Conservation (phyloP, 768 basidiomycete species). For the Macrocybe gigantea region DNA sequence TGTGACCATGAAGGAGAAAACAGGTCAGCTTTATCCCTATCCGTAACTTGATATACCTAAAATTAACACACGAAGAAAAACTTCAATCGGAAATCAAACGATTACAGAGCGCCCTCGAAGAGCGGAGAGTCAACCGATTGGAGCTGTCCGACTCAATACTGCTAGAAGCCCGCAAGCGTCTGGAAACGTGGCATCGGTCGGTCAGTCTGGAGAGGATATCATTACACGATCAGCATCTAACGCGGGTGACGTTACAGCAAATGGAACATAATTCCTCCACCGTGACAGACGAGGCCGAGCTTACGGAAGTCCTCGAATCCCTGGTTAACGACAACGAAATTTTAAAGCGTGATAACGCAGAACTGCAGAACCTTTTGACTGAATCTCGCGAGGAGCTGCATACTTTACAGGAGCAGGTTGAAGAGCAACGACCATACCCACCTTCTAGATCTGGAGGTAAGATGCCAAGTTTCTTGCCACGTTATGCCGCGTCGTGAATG, state of each 20-base stretch:
- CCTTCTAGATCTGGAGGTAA: constrained; percentile 39
- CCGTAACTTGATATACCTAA: constrained; percentile 1
- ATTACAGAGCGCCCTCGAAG: constrained; percentile 59
- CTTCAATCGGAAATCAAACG: constrained; percentile 61
- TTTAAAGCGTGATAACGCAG: constrained; percentile 75
- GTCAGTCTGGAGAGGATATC: constrained; percentile 27
- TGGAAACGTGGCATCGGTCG: constrained; percentile 55
- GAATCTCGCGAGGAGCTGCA: constrained; percentile 77
- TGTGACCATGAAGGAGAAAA: constrained; percentile 59
- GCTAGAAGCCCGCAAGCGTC: constrained; percentile 55
- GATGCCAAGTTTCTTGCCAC: constrained; percentile 1
- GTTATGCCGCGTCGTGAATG: not conserved
- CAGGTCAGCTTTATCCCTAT: constrained; percentile 34
- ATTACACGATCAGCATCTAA: no score
- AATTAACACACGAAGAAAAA: constrained; percentile 41
- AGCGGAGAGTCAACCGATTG: constrained; percentile 50
- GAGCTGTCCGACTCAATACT: constrained; percentile 66
- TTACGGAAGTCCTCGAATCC: constrained; percentile 71
- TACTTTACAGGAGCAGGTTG: constrained; percentile 64
- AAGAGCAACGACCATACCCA: constrained; percentile 57
- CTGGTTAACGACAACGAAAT: constrained; percentile 82
- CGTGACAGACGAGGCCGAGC: constrained; percentile 47
- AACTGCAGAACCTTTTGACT: constrained; percentile 66
- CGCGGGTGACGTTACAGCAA: not conserved
- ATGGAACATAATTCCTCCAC: constrained; percentile 15